A percentile compares a stretch with the other conserved stretches of the same genome.
These are phyloP conservation scores for bread wheat (Triticum aestivum) DNA, from an alignment of 176 grass and related monocot species.

Conservation along the genomic window IWGSC_CS_RefSeq_v2.1 NC_057807.1:432222660-432223159, in stretches of 20 bases:
- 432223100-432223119: too few relatives aligned
- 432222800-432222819: neutral
- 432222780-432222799: neutral
- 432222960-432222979: constrained; percentile 8
- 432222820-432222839: neutral
- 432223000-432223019: neutral
- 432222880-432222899: neutral
- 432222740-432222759: constrained; percentile 17
- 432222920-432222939: constrained; percentile 13
- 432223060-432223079: neutral
- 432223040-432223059: neutral
- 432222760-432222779: neutral
- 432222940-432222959: neutral
- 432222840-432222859: neutral
- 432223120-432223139: too few relatives aligned
- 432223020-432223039: neutral
- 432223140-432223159: too few relatives aligned
- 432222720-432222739: neutral
- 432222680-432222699: too few relatives aligned
- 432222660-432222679: too few relatives aligned
- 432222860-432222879: neutral
- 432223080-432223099: neutral
- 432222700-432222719: too few relatives aligned
- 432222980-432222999: constrained; percentile 3
- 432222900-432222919: constrained; percentile 5